Evolutionary conservation across 176 grass and related monocot species (phyloP), one percentile per base, ranked within the genome.

Genomic region (Carex kokanica): DNA sequence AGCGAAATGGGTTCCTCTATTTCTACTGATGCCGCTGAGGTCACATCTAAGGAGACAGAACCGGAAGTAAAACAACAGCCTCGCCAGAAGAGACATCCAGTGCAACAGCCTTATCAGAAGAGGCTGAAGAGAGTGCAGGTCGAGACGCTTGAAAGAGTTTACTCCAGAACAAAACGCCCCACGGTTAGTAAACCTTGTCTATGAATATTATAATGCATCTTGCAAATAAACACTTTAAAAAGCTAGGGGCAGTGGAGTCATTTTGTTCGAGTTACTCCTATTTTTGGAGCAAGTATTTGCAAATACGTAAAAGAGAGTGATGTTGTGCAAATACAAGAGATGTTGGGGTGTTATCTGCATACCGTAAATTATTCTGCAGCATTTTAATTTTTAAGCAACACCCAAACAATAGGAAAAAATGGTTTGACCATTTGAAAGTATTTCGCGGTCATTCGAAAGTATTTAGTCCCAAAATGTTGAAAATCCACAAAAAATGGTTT

Each of bases 131-230:
- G 90, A 85, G 84, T 85, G 84, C 93, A 99, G 31, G 64, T 95
- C 25, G 91, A 92, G 56, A 95, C 93, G 11, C 78, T 99, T 31
- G 91, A 99, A 88, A 92, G 66, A 85, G 96, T 99, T 67, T 99
- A 93, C 74, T 24, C 47, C 27, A 82, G 85, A 88, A 88, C 91
- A 71, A 99, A 99, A 88, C 85, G 91, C 27, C 96, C 96, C 8
- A 92, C 96, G 24, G 93, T 93, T 87, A 93, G 82, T 92, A 58
- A 67, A 68, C 20, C 51, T 51, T 14, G 41, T 85, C 79, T 60
- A 69, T 68, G 5, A 40, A 82, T 40, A 14, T 62, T 32, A 54
- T 21, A 8, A 36, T 9, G 15, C 17, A 53, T 74, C 25, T 75
- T 31, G 11, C 72, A 54, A 53, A 75, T 74, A 24, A 29, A 23